Evolutionary conservation across 345 rosid genomes (phyloP).

Genomic region (Rhizophora mangle): DNA sequence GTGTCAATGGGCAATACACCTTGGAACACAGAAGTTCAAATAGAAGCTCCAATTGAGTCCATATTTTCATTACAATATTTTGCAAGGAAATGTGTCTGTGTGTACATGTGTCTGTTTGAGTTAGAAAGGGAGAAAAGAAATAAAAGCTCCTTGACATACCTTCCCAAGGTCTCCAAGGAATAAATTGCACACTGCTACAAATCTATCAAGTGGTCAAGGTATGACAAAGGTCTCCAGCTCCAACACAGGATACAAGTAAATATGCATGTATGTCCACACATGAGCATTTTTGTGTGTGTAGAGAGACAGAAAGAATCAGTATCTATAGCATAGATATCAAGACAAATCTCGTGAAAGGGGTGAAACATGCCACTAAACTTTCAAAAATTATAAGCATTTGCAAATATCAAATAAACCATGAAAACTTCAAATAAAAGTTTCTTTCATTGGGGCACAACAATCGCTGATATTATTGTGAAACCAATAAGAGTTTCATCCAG

Average conservation of each 20-base stretch:
- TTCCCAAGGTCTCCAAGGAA: conserved; percentile 98
- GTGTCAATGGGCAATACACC: background rate
- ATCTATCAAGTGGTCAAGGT: conserved; percentile 55
- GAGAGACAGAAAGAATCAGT: no score
- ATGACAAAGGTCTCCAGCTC: conserved; percentile 7
- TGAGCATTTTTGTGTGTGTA: no score
- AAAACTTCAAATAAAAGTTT: background rate
- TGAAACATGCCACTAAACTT: background rate
- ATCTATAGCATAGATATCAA: background rate
- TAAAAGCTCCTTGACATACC: conserved; percentile 37
- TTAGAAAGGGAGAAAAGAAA: conserved; percentile 1
- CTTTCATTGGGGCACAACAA: background rate
- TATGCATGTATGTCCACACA: background rate
- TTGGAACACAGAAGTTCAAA: background rate
- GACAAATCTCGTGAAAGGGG: background rate
- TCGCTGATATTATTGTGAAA: conserved; percentile 7
- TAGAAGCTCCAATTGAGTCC: conserved; percentile 4
- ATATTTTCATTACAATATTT: background rate
- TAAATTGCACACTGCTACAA: conserved; percentile 82
- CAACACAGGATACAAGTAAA: background rate
- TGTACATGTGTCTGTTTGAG: background rate
- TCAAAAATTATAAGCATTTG: background rate
- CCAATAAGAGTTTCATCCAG: background rate
- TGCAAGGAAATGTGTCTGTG: background rate
- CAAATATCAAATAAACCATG: background rate